Percentiles rank a stretch among this genome's conserved stretches.
Evolutionary conservation across 2,329 filamentous ascomycete genomes (phyloP).

Genomic region (Aciculosporium take): DNA sequence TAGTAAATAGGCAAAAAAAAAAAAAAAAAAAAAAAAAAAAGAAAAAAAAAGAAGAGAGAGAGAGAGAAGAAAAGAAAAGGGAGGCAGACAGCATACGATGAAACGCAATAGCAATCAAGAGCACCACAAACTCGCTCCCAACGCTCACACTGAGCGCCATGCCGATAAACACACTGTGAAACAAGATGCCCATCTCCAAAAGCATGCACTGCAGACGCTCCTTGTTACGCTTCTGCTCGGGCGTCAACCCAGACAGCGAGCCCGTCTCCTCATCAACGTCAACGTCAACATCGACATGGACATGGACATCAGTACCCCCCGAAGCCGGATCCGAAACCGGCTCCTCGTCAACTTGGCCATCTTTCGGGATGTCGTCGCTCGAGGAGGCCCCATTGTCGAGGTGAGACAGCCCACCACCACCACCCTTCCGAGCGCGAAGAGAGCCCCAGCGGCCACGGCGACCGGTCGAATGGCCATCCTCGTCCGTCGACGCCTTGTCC

Average conservation of each 20-base stretch:
- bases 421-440: too few species aligned
- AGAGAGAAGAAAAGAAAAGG: too few species aligned
- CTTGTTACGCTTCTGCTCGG: slow-evolving; percentile 45
- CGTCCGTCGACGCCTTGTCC: too few species aligned
- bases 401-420: too few species aligned
- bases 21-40: background rate
- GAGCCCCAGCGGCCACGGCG: too few species aligned
- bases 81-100: slow-evolving; percentile 38
- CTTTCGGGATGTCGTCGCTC: too few species aligned
- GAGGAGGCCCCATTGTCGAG: too few species aligned
- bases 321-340: background rate
- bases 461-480: too few species aligned
- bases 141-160: slow-evolving; percentile 71
- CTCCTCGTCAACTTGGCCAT: too few species aligned
- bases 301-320: background rate
- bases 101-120: slow-evolving; percentile 65
- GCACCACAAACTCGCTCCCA: slow-evolving; percentile 62
- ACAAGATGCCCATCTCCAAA: slow-evolving; percentile 58
- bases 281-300: background rate
- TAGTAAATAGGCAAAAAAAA: too few species aligned
- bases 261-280: too few species aligned
- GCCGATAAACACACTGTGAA: slow-evolving; percentile 60
- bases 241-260: too few species aligned
- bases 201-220: slow-evolving; percentile 63
- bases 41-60: background rate